phyloP scores from a whole-genome alignment of 1,139 yeast species.

The Pichia sp. region DNA sequence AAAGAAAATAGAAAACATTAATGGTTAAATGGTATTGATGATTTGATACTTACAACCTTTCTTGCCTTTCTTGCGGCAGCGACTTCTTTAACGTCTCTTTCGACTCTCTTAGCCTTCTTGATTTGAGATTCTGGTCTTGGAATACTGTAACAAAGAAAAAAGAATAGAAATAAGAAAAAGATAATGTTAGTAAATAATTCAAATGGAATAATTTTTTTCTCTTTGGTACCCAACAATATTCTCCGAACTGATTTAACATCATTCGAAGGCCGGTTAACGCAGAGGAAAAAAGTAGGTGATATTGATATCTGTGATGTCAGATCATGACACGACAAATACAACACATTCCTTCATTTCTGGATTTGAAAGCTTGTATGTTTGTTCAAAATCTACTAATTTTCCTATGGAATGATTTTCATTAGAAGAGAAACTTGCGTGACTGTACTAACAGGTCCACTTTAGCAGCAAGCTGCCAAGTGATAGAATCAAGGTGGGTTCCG shows the following conservation, averaged over 20 bases:
- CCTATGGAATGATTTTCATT: constrained; percentile 35
- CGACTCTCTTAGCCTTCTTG: constrained; percentile 92
- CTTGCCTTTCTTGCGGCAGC: constrained; percentile 86
- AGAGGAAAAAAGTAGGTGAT: constrained; percentile 32
- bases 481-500: constrained; percentile 1
- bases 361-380: neutral
- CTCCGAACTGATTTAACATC: constrained; percentile 31
- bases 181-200: constrained; percentile 10
- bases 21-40: no score
- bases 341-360: constrained; percentile 8
- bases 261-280: constrained; percentile 31
- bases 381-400: constrained; percentile 20
- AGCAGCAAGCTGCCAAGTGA: constrained; percentile 8
- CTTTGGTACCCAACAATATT: constrained; percentile 13
- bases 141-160: constrained; percentile 35
- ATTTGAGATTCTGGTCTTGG: constrained; percentile 87
- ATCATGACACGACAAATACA: constrained; percentile 12
- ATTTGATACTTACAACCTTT: constrained; percentile 85
- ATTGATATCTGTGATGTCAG: constrained; percentile 6
- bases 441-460: constrained; percentile 14
- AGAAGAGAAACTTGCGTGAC: constrained; percentile 19
- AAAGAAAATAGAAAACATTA: neutral
- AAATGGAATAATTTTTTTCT: constrained; percentile 5
- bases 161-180: constrained; percentile 25
- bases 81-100: constrained; percentile 82